phyloP scores from a whole-genome alignment of 2,329 filamentous ascomycete species.

The Karstenula rhodostoma region DNA sequence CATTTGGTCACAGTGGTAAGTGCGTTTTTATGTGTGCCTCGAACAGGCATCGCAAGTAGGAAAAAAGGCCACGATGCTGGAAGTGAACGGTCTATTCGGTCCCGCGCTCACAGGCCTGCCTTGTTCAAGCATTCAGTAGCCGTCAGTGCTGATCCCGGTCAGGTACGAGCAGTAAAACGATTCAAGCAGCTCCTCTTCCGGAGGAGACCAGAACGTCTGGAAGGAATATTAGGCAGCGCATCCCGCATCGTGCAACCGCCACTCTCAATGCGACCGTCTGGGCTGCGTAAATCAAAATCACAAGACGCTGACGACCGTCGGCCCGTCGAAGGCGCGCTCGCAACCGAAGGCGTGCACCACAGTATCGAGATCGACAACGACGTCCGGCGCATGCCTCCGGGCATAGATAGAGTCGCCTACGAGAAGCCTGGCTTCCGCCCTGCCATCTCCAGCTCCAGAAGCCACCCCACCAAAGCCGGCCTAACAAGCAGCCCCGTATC shows the following conservation, averaged over 20 bases:
- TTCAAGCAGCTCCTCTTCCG: conserved; percentile 79
- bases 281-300: conserved; percentile 57
- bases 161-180: conserved; percentile 90
- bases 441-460: conserved; percentile 17
- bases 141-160: neutral
- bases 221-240: conserved; percentile 67
- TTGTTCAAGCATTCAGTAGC: neutral
- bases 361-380: conserved; percentile 51
- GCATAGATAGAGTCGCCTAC: conserved; percentile 33
- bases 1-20: conserved; percentile 82
- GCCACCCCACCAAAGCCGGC: conserved; percentile 17
- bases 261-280: conserved; percentile 57
- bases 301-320: conserved; percentile 61
- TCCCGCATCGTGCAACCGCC: conserved; percentile 67
- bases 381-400: conserved; percentile 26
- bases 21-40: conserved; percentile 12
- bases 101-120: neutral
- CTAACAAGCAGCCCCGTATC: conserved; percentile 29
- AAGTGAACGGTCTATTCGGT: neutral
- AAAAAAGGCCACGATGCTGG: neutral
- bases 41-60: neutral
- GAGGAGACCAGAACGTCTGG: conserved; percentile 62
- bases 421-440: conserved; percentile 26
- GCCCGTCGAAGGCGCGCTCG: conserved; percentile 58
- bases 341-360: conserved; percentile 63